phyloP scores from a whole-genome alignment of 179 eudicot species.

The Vitellaria paradoxa region DNA sequence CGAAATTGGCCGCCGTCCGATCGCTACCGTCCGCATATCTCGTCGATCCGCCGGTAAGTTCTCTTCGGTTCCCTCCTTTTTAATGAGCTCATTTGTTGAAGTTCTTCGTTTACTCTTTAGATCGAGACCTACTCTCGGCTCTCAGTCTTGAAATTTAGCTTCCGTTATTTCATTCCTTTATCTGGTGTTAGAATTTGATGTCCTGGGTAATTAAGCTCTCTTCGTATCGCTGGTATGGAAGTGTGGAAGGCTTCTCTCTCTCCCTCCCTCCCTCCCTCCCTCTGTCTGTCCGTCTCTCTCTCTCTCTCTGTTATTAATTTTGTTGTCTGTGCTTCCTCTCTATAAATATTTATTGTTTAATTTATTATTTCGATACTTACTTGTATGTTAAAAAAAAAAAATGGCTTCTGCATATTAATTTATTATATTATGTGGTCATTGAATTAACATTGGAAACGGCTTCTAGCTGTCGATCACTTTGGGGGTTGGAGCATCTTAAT shows the following conservation, averaged over 20 bases:
- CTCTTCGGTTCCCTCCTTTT: constrained; percentile 4
- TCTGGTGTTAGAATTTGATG: background rate
- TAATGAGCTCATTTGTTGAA: background rate
- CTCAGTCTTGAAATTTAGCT: background rate
- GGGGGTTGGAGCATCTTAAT: too few relatives aligned
- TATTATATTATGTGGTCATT: background rate
- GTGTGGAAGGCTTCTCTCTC: background rate
- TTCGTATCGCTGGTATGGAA: background rate
- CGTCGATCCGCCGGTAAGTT: constrained; percentile 11
- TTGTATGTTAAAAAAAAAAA: too few relatives aligned
- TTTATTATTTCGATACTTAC: too few relatives aligned
- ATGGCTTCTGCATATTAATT: too few relatives aligned
- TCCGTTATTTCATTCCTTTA: background rate
- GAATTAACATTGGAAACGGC: background rate
- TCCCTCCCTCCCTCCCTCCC: too few relatives aligned
- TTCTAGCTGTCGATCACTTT: too few relatives aligned
- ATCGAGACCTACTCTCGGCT: constrained; percentile 10
- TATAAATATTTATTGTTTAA: too few relatives aligned
- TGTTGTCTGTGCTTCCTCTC: too few relatives aligned
- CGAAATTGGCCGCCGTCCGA: constrained; percentile 8
- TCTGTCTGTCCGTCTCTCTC: too few relatives aligned
- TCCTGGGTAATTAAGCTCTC: background rate
- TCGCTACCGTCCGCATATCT: background rate
- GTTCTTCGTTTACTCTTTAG: background rate
- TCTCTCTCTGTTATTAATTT: too few relatives aligned